phyloP scores from a whole-genome alignment of 179 eudicot species.

The Beta lomatogona region DNA sequence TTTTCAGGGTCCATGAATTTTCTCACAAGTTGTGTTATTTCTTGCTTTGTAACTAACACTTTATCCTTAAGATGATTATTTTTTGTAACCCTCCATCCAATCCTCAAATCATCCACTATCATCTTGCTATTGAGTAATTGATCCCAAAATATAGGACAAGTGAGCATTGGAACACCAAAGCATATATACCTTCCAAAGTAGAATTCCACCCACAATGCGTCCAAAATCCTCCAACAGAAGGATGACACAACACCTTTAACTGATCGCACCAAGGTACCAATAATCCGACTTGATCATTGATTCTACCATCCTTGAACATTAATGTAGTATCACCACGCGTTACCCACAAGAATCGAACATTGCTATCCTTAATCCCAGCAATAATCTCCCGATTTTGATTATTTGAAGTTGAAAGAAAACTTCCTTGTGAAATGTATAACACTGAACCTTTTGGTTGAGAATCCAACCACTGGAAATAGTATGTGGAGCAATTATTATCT shows the following conservation, averaged over 20 bases:
- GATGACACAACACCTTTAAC: slow-evolving; percentile 48
- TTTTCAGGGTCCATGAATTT: slow-evolving; percentile 52
- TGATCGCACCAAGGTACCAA: slow-evolving; percentile 73
- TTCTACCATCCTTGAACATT: slow-evolving; percentile 16
- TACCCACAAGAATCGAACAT: slow-evolving; percentile 56
- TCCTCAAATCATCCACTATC: slow-evolving; percentile 57
- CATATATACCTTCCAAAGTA: slow-evolving; percentile 42
- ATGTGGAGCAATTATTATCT: neutral
- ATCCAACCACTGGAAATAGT: slow-evolving; percentile 55
- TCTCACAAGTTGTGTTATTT: slow-evolving; percentile 35
- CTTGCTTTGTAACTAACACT: slow-evolving; percentile 32
- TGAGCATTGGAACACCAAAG: slow-evolving; percentile 54
- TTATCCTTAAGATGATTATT: neutral
- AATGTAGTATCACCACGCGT: slow-evolving; percentile 39
- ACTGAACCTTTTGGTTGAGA: slow-evolving; percentile 57
- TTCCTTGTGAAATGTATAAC: slow-evolving; percentile 60
- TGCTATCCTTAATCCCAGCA: slow-evolving; percentile 41
- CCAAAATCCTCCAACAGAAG: slow-evolving; percentile 58
- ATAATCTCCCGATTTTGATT: slow-evolving; percentile 53
- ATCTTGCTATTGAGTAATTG: slow-evolving; percentile 47
- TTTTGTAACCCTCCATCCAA: slow-evolving; percentile 43
- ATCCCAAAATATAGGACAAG: slow-evolving; percentile 50
- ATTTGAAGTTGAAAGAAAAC: slow-evolving; percentile 52
- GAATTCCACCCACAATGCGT: slow-evolving; percentile 70
- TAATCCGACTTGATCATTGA: slow-evolving; percentile 32